These are phyloP conservation scores for Dichotomopilus funicola DNA, from an alignment of 2,329 filamentous ascomycete genomes.

Conservation along the genomic window DNA sequence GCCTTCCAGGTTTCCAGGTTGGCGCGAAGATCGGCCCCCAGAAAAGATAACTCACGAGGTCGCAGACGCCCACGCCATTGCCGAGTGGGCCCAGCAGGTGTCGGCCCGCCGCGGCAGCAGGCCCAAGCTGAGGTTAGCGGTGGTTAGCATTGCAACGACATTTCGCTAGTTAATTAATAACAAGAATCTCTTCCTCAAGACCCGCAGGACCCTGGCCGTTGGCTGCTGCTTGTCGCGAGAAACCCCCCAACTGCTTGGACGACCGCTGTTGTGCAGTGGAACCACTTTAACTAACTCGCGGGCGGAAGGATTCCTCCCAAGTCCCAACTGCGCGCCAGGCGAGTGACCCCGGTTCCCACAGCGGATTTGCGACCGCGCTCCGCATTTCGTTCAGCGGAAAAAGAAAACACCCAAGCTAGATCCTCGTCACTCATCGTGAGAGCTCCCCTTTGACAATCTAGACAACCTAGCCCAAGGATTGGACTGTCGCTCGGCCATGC, in stretches of 20 bases:
- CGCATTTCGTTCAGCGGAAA: not conserved
- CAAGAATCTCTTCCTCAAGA: slow-evolving; percentile 3
- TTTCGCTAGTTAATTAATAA: slow-evolving; percentile 12
- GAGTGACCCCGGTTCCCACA: not conserved
- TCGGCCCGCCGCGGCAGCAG: not conserved
- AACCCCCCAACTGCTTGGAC: too few species aligned
- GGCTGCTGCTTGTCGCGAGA: too few species aligned
- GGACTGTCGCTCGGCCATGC: too few species aligned
- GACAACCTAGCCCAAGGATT: too few species aligned
- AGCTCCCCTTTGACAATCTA: too few species aligned
- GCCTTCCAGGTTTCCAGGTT: too few species aligned
- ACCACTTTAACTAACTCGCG: too few species aligned
- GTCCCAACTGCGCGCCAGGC: too few species aligned
- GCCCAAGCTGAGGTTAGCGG: not conserved
- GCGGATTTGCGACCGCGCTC: not conserved
- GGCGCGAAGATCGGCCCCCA: not conserved
- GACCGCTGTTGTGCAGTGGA: too few species aligned
- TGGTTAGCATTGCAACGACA: slow-evolving; percentile 5
- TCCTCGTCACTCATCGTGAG: too few species aligned
- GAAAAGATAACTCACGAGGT: not conserved
- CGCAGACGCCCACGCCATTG: not conserved
- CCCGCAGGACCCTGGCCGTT: slow-evolving; percentile 1
- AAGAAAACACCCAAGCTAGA: too few species aligned
- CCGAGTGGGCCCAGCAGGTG: not conserved
- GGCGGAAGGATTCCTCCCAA: too few species aligned